A percentile compares a stretch with the other conserved stretches of the same genome.
These are phyloP conservation scores for Fagopyrum tataricum DNA, from an alignment of 148 eudicot genomes.

Conservation along the genomic window DNA sequence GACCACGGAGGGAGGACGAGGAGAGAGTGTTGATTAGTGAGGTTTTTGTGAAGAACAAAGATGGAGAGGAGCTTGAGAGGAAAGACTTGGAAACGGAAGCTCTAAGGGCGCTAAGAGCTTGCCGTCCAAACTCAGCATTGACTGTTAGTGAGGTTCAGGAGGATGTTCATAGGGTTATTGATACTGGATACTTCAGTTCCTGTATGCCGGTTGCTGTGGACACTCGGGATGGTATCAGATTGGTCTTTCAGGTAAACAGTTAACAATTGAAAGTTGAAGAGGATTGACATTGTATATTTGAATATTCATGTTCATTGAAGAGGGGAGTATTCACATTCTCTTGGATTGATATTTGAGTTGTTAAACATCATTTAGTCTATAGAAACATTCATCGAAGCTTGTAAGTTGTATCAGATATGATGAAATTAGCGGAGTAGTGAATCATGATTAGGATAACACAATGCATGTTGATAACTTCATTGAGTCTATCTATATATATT, in stretches of 20 bases:
- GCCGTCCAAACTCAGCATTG: conserved; percentile 72
- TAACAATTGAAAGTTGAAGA: neutral
- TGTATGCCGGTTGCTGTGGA: conserved; percentile 91
- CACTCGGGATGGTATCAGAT: conserved; percentile 85
- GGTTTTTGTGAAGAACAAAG: conserved; percentile 79
- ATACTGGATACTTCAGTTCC: conserved; percentile 77
- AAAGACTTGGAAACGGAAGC: conserved; percentile 77
- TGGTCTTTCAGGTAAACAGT: conserved; percentile 77
- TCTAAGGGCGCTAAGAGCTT: conserved; percentile 64
- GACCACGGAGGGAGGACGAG: conserved; percentile 52
- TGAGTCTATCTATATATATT: no score
- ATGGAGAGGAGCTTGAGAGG: conserved; percentile 64
- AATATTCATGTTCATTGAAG: no score
- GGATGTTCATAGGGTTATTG: conserved; percentile 86
- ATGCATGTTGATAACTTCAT: no score
- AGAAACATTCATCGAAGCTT: no score
- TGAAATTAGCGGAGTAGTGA: no score
- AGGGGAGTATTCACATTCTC: no score
- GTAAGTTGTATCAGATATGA: no score
- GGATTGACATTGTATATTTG: neutral
- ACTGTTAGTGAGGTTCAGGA: conserved; percentile 89
- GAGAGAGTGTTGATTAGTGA: conserved; percentile 94
- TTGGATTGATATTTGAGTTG: no score
- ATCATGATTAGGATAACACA: no score
- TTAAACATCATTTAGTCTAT: no score